Evolutionary conservation across 2,329 filamentous ascomycete species (phyloP), one percentile per base, ranked within the genome.

Genomic region (Aspergillus carbonarius): DNA sequence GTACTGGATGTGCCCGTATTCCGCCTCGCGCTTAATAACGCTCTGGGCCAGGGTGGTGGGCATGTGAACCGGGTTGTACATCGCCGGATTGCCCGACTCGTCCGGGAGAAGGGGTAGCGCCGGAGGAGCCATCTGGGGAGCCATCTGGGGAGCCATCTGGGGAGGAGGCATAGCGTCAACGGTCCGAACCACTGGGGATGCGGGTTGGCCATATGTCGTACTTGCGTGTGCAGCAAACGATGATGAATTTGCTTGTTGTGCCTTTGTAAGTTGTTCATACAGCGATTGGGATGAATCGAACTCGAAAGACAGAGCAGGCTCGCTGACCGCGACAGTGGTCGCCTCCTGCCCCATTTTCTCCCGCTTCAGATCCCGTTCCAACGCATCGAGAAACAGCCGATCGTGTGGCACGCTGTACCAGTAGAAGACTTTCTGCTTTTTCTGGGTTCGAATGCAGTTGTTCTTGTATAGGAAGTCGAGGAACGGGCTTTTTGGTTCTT

Each of bases 391-490:
- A 80, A 99, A 99, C 53, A 99, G 87, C 55, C 95, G 88, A 78
- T 99, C 95, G 76, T 99, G 95, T 1, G 95, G 95, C 49, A 99
- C 95, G 81, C 93, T 97, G 80, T 98, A 99, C 95, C 95, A 99
- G 81, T 98, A 99, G 74, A 99, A 99, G 66, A 99, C 95, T 83
- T 99, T 99, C 75, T 99, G 95, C 85, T 99, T 99, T 87, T 99
- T 99, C 79, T 99, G 95, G 37, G 95, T 99, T 68, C 95, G 89
- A 69, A 99, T 99, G 84, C 95, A 99, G 83, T 99, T 99, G 85
- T 99, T 99, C 85, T 99, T 99, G 87, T 99, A 99, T 46, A 99
- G 84, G 76, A 98, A 99, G 78, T 99, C 95, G 62, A 99, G 85
- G 80, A 99, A 99, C 1, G 91, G 89, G 79, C 93, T 98, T 84